Evolutionary conservation across 495 filamentous ascomycete species (phyloP), one percentile per base, ranked within the genome.

Genomic region (Penicillium soppii): DNA sequence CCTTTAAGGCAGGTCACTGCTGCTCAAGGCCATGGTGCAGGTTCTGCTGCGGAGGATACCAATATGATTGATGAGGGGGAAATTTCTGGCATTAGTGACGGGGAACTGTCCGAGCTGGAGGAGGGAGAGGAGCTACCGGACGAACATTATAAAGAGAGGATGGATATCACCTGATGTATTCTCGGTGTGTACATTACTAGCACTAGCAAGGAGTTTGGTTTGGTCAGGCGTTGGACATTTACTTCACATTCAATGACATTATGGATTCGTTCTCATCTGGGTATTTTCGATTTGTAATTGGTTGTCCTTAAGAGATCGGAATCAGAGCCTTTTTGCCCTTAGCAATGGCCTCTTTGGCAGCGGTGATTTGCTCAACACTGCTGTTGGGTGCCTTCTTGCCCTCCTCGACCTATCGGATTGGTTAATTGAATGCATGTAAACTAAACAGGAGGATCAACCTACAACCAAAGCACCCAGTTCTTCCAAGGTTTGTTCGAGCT

Each of bases 401-500:
- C 53, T 77, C 73, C 59, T 77, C 73, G 16, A 57, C 51, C 73
- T 77, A 49, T 46, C 12, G 10, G n/a, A 42, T 47, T 7, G 15
- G 36, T 52, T 21, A 58, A 30, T 39, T 7, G 5, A 17, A 21
- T 20, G 47, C 30, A 43, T 35, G 8, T 19, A 42, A 15, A 27
- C 15, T 5, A 27, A 12, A 30, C n/a, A 17, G 17, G 7, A 22
- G 16, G 7, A 35, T 22, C 13, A 16, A 72, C 82, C 67, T 52
- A 88, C 85, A 55, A 88, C 61, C 47, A 82, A 56, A 52, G 82
- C 71, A 67, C 92, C 81, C 38, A 97, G 75, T 46, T 81, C 83
- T 32, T 78, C 73, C 29, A 92, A 74, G 1, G 90, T 83, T 27
- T 85, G 76, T 9, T 57, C 58, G 54, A 95, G 85, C 64, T 86